phyloP scores from a whole-genome alignment of 1,139 yeast genomes.

The Meyerozyma athensensis region DNA sequence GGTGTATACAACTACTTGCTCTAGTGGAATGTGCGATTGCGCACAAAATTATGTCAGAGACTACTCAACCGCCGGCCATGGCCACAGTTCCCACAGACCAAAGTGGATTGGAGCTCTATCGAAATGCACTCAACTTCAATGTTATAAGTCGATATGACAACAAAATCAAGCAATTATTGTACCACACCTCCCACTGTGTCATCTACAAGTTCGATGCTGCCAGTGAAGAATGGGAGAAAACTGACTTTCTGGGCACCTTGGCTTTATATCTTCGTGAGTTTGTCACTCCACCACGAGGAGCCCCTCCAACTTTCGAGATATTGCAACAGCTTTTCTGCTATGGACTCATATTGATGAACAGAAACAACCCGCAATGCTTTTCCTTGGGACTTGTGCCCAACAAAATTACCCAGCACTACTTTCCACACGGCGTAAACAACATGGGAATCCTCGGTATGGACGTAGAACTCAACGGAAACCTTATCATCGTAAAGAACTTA shows the following conservation, averaged over 20 bases:
- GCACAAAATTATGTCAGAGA: too few species aligned
- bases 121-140: conserved; percentile 69
- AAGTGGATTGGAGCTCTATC: conserved; percentile 52
- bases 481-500: conserved; percentile 73
- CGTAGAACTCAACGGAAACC: conserved; percentile 72
- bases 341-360: conserved; percentile 73
- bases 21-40: too few species aligned
- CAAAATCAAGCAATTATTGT: conserved; percentile 63
- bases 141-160: conserved; percentile 86
- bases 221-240: conserved; percentile 72
- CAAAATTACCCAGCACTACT: conserved; percentile 40
- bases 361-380: conserved; percentile 72
- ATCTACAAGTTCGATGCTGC: conserved; percentile 66
- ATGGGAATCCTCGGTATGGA: conserved; percentile 52
- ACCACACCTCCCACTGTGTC: conserved; percentile 76
- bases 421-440: conserved; percentile 38
- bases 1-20: too few species aligned
- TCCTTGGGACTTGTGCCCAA: conserved; percentile 73
- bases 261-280: conserved; percentile 70
- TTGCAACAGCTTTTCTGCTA: conserved; percentile 59
- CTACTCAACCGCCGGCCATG: too few species aligned
- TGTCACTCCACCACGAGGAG: conserved; percentile 25
- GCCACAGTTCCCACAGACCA: conserved; percentile 11
- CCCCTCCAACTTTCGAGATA: conserved; percentile 27
- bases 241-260: conserved; percentile 76